Evolutionary conservation across 345 rosid genomes (phyloP).

Genomic region (Eutrema yunnanense): DNA sequence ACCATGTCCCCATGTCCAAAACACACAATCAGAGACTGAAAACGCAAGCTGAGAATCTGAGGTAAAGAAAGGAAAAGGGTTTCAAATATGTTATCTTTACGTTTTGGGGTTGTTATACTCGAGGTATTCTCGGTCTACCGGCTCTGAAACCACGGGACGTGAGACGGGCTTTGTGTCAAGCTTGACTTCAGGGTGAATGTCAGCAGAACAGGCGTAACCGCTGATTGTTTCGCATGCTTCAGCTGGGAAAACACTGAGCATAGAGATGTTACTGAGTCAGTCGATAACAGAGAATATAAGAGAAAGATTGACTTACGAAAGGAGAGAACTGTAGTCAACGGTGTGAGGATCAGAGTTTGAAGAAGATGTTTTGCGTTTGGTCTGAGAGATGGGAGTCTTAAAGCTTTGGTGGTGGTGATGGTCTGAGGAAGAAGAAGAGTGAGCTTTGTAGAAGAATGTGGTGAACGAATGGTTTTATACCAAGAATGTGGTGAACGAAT

Average conservation of each 20-base stretch:
- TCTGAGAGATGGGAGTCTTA: conserved; percentile 20
- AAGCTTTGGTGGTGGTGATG: conserved; percentile 2
- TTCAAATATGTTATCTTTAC: conserved; percentile 24
- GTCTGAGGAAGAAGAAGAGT: conserved; percentile 13
- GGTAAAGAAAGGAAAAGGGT: background rate
- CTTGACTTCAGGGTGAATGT: conserved; percentile 62
- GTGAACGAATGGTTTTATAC: background rate
- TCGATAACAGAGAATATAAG: background rate
- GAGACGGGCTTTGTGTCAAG: conserved; percentile 36
- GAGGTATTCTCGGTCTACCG: conserved; percentile 61
- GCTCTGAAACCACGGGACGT: conserved; percentile 38
- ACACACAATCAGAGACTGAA: conserved; percentile 6
- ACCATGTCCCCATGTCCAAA: conserved; percentile 39
- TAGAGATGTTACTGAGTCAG: background rate
- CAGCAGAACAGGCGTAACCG: conserved; percentile 66
- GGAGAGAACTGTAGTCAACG: conserved; percentile 44
- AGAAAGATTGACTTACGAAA: conserved; percentile 37
- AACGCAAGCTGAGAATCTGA: background rate
- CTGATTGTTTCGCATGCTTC: conserved; percentile 74
- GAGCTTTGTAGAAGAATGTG: conserved; percentile 18
- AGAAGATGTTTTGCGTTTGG: conserved; percentile 23
- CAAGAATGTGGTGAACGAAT: background rate
- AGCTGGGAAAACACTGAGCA: conserved; percentile 66
- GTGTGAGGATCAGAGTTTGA: conserved; percentile 32
- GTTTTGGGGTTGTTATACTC: conserved; percentile 63